These are phyloP conservation scores for Penicillium verrucosum DNA, from an alignment of 2,329 filamentous ascomycete species.

Conservation along the genomic window DNA sequence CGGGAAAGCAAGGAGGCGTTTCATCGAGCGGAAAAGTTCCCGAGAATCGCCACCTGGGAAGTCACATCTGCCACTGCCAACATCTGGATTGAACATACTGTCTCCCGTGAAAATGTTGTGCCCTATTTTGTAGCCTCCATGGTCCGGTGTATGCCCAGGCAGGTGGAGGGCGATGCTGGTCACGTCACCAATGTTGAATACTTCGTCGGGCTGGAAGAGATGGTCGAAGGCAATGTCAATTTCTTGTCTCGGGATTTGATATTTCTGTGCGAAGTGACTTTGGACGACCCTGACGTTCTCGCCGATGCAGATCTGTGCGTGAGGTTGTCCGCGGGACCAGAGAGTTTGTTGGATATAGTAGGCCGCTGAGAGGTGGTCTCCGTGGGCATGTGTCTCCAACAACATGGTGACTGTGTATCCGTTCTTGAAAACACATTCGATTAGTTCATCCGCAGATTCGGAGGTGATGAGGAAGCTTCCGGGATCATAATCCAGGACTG, in stretches of 20 bases:
- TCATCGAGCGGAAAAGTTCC: conserved; percentile 45
- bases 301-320: conserved; percentile 54
- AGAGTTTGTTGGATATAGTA: conserved; percentile 53
- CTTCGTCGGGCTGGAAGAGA: conserved; percentile 54
- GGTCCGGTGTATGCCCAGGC: conserved; percentile 60
- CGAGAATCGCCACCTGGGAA: conserved; percentile 51
- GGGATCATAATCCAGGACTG: conserved; percentile 56
- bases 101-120: conserved; percentile 50
- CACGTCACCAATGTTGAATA: conserved; percentile 51
- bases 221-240: conserved; percentile 51
- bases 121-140: conserved; percentile 57
- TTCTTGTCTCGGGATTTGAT: conserved; percentile 47
- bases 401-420: conserved; percentile 50
- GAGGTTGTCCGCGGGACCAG: conserved; percentile 25
- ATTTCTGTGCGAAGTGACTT: conserved; percentile 48
- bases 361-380: conserved; percentile 58
- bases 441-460: conserved; percentile 49
- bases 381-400: conserved; percentile 61
- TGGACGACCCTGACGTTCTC: conserved; percentile 54
- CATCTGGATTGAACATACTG: conserved; percentile 51
- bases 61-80: conserved; percentile 52
- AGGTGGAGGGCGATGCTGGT: conserved; percentile 51
- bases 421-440: conserved; percentile 42
- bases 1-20: conserved; percentile 43
- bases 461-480: conserved; percentile 44